Evolutionary conservation across 305 asterid genomes (phyloP), one percentile per base, ranked within the genome.

Genomic region (Fraxinus platypoda): DNA sequence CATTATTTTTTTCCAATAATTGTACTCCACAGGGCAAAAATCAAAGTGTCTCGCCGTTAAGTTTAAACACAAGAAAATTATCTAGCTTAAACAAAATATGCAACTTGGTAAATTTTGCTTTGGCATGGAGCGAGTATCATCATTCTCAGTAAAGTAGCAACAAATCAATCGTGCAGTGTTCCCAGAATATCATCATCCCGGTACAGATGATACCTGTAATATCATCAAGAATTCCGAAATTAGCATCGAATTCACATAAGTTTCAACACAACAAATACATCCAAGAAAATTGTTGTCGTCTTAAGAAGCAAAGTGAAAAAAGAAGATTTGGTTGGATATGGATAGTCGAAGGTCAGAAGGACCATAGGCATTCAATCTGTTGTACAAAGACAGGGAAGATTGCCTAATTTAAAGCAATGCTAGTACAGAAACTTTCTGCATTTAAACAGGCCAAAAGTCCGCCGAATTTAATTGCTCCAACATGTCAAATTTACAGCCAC

Each of bases 161-260:
- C 35, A 66, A 66, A 75, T 78, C 81, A 89, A 54, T 89, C 90
- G 19, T 86, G 94, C 81, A 90, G 83, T 0, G 88, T 88, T 81
- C 94, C 96, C 52, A 92, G 86, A 57, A 92, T 92, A 88, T 92
- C 96, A 0, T 92, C 92, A 15, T 90, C 92, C 9, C 93, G 91
- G 87, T 85, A 92, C 79, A 90, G 84, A 89, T 88, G 93, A 83
- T 77, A 92, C 92, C 96, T 92, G 92, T 57, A 83, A 86, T 11
- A 62, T 8, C 2, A 76, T 28, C 57, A 79, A 64, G 34, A 31
- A 78, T n/a, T 38, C 68, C 41, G 19, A 17, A 46, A 43, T 80
- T 68, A 86, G 70, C 19, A 54, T 62, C 46, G 43, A 26, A 71
- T 59, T 19, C 59, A 26, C 13, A 43, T 26, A 26, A 77, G 25